Evolutionary conservation across 208 protist genomes (phyloP).

Genomic region (Leptomonas pyrrhocoris): DNA sequence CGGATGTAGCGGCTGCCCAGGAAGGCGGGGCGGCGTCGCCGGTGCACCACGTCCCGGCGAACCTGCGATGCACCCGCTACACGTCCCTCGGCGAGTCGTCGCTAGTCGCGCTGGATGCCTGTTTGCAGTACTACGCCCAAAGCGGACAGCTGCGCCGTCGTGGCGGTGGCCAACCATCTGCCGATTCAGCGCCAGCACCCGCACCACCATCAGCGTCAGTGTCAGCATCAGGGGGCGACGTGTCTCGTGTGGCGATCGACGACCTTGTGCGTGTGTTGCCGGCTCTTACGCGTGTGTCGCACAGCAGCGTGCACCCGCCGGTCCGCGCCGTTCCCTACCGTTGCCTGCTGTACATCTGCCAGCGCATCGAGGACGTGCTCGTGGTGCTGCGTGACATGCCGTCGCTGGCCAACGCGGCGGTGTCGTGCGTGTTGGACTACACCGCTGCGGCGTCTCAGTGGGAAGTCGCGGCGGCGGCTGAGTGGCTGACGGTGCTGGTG

Average conservation of each 20-base stretch:
- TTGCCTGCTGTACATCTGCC: slow-evolving; percentile 46
- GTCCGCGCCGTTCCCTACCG: slow-evolving; percentile 71
- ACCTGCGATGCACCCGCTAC: slow-evolving; percentile 61
- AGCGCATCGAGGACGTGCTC: slow-evolving; percentile 42
- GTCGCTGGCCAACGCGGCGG: slow-evolving; percentile 56
- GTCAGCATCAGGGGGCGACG: not conserved
- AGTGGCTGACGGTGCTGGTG: slow-evolving; percentile 61
- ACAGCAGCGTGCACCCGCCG: slow-evolving; percentile 61
- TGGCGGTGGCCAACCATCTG: not conserved
- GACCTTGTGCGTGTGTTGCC: slow-evolving; percentile 57
- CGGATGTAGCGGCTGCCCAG: slow-evolving; percentile 51
- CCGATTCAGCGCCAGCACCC: no score
- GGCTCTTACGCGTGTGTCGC: slow-evolving; percentile 52
- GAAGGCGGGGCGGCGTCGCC: slow-evolving; percentile 56
- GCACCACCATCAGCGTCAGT: no score
- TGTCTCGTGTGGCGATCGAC: slow-evolving; percentile 27
- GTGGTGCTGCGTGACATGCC: slow-evolving; percentile 63
- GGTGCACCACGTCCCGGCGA: slow-evolving; percentile 54
- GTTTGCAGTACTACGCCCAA: slow-evolving; percentile 41
- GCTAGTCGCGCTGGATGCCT: slow-evolving; percentile 66
- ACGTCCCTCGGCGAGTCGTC: slow-evolving; percentile 80
- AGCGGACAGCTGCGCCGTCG: slow-evolving; percentile 25
- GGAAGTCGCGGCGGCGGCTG: slow-evolving; percentile 76
- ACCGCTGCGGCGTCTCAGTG: slow-evolving; percentile 48
- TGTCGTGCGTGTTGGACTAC: slow-evolving; percentile 65